phyloP scores from a whole-genome alignment of 176 grass and related monocot genomes.

The Aegilops speltoides region DNA sequence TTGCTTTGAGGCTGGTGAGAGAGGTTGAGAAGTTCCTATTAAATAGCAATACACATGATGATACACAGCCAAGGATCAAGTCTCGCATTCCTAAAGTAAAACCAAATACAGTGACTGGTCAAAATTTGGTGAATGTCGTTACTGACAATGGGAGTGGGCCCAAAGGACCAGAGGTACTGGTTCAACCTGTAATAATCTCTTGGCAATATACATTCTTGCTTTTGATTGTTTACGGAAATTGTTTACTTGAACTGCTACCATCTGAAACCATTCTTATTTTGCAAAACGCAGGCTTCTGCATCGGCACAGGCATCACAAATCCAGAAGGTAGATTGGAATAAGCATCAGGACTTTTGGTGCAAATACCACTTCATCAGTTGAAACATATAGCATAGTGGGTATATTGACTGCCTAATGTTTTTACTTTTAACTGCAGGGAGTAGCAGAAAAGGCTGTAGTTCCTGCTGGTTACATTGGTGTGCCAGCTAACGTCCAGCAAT shows the following conservation, averaged over 20 bases:
- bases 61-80: slow-evolving; percentile 93
- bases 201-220: neutral
- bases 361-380: slow-evolving; percentile 27
- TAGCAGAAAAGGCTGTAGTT: slow-evolving; percentile 43
- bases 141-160: slow-evolving; percentile 44
- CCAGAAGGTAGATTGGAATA: slow-evolving; percentile 49
- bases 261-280: slow-evolving; percentile 35
- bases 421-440: slow-evolving; percentile 50
- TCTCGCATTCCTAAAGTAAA: slow-evolving; percentile 66
- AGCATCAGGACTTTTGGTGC: slow-evolving; percentile 27
- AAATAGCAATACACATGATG: slow-evolving; percentile 86
- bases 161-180: slow-evolving; percentile 52
- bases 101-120: slow-evolving; percentile 42
- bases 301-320: slow-evolving; percentile 42
- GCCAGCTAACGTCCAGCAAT: slow-evolving; percentile 68
- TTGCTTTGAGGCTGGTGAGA: slow-evolving; percentile 83
- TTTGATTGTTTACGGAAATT: slow-evolving; percentile 4
- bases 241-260: slow-evolving; percentile 19
- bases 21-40: slow-evolving; percentile 91
- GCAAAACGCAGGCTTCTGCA: slow-evolving; percentile 45
- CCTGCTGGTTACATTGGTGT: slow-evolving; percentile 56
- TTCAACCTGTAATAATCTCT: slow-evolving; percentile 23
- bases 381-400: neutral
- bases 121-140: slow-evolving; percentile 48
- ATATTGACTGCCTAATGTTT: slow-evolving; percentile 28